These are phyloP conservation scores for Curvularia eragrostidis DNA, from an alignment of 2,329 filamentous ascomycete species.

Conservation along the genomic window DNA sequence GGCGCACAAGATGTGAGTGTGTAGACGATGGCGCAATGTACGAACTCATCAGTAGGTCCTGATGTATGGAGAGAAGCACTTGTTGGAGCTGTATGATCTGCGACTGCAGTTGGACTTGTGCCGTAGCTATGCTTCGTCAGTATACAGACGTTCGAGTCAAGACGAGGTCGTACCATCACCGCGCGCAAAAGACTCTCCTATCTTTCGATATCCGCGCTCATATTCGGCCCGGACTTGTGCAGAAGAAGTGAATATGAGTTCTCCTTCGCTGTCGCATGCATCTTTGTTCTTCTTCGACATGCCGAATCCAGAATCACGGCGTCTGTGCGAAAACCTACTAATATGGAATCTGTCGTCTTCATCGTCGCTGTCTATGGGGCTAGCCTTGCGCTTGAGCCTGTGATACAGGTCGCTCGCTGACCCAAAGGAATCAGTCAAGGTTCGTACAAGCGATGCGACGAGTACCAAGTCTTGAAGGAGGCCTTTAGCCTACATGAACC, in stretches of 20 bases:
- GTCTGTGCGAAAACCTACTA: constrained; percentile 12
- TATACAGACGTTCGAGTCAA: neutral
- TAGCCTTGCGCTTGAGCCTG: constrained; percentile 36
- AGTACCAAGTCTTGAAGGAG: constrained; percentile 34
- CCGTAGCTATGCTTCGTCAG: constrained; percentile 30
- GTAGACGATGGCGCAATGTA: constrained; percentile 32
- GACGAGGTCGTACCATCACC: constrained; percentile 36
- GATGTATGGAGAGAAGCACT: constrained; percentile 38
- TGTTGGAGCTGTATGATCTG: constrained; percentile 45
- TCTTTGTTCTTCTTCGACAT: constrained; percentile 23
- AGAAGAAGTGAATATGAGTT: constrained; percentile 35
- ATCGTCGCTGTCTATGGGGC: constrained; percentile 22
- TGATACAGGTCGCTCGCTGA: constrained; percentile 42
- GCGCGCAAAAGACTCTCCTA: constrained; percentile 41
- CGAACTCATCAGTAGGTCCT: constrained; percentile 35
- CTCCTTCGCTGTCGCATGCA: constrained; percentile 38
- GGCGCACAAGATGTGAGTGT: constrained; percentile 37
- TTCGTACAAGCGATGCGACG: constrained; percentile 40
- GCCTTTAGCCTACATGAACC: constrained; percentile 32
- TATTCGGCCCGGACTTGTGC: constrained; percentile 38
- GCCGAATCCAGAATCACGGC: constrained; percentile 28
- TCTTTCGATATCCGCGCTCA: constrained; percentile 36
- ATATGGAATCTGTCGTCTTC: constrained; percentile 12
- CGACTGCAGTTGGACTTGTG: constrained; percentile 41
- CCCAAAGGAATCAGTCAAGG: constrained; percentile 39